Percentiles rank a stretch among this genome's conserved stretches.
These are phyloP conservation scores for Heliamphora pulchella DNA, from an alignment of 179 eudicot species.

Conservation along the genomic window DNA sequence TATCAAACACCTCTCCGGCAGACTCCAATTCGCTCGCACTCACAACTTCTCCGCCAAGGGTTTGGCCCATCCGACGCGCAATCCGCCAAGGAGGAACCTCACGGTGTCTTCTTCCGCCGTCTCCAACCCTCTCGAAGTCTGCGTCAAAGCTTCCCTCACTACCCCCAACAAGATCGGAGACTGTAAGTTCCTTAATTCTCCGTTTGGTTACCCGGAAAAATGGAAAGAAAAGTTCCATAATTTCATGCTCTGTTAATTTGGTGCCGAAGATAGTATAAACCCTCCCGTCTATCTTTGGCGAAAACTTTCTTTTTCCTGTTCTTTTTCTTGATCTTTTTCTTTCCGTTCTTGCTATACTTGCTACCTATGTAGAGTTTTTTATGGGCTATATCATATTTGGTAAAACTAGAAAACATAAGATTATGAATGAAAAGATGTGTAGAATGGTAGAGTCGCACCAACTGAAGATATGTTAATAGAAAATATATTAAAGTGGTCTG, in stretches of 20 bases:
- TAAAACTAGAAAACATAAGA: too few species aligned
- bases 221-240: not conserved
- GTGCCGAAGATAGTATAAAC: not conserved
- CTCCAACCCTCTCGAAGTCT: constrained; percentile 57
- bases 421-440: too few species aligned
- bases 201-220: not conserved
- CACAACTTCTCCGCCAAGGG: constrained; percentile 11
- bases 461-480: too few species aligned
- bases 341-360: too few species aligned
- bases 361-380: too few species aligned
- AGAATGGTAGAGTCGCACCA: too few species aligned
- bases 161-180: constrained; percentile 78
- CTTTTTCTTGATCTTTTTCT: not conserved
- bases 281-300: not conserved
- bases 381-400: too few species aligned
- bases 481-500: too few species aligned
- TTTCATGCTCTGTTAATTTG: not conserved
- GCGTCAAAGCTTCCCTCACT: constrained; percentile 69
- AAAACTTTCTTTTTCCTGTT: not conserved
- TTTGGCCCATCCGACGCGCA: constrained; percentile 9
- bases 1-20: constrained; percentile 32
- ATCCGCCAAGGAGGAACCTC: constrained; percentile 20
- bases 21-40: constrained; percentile 17
- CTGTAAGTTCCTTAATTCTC: constrained; percentile 33
- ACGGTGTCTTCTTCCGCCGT: constrained; percentile 28